phyloP scores from a whole-genome alignment of 2,329 filamentous ascomycete species.

The Ophiostoma populinum region DNA sequence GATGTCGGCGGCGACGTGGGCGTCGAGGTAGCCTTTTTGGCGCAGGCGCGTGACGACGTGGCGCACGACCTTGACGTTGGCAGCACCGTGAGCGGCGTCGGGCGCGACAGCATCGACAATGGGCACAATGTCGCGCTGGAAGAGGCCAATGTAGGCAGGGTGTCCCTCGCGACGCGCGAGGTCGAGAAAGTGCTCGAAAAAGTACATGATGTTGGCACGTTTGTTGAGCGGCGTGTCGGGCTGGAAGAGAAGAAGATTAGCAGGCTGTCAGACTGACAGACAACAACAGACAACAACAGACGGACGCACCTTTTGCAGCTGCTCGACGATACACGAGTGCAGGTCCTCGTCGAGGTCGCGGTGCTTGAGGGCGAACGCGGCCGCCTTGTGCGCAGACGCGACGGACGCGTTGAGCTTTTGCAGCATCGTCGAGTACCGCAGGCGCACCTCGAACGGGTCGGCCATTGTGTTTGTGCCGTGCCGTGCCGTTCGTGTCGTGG shows the following conservation, averaged over 20 bases:
- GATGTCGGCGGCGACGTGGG: constrained; percentile 60
- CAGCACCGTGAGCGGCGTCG: constrained; percentile 69
- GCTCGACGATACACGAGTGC: constrained; percentile 92
- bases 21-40: constrained; percentile 53
- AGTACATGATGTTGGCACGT: constrained; percentile 97
- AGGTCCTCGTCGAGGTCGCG: constrained; percentile 92
- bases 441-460: constrained; percentile 94
- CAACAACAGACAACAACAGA: neutral
- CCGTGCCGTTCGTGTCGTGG: neutral
- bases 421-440: constrained; percentile 85
- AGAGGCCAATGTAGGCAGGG: constrained; percentile 75
- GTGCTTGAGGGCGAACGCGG: constrained; percentile 87
- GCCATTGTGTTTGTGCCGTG: constrained; percentile 23
- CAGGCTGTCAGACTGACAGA: neutral
- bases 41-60: constrained; percentile 57
- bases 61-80: constrained; percentile 83
- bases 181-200: constrained; percentile 89
- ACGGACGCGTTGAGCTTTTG: constrained; percentile 84
- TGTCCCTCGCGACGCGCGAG: constrained; percentile 61
- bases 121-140: constrained; percentile 79
- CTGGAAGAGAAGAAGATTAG: neutral
- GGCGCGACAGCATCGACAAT: constrained; percentile 88
- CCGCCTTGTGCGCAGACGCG: constrained; percentile 77
- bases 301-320: constrained; percentile 57
- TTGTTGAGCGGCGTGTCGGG: constrained; percentile 83